phyloP scores from a whole-genome alignment of 768 basidiomycete genomes.

The Chalciporus pseudorubinellus region DNA sequence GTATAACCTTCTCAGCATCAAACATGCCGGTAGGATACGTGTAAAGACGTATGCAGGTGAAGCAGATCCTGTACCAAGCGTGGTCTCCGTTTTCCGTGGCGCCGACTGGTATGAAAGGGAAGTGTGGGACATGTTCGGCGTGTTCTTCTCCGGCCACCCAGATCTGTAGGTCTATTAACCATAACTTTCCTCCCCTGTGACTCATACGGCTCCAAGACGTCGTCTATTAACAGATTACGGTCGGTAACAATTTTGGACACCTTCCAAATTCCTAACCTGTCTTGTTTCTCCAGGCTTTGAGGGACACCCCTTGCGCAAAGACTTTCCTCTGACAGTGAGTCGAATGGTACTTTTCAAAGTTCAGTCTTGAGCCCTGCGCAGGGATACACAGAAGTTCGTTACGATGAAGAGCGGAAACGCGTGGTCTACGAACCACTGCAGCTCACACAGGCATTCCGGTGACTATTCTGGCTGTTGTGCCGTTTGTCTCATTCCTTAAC shows the following conservation, averaged over 20 bases:
- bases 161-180: constrained; percentile 68
- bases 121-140: constrained; percentile 96
- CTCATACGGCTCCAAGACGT: constrained; percentile 51
- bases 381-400: constrained; percentile 99
- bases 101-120: constrained; percentile 99
- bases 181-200: constrained; percentile 4
- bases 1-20: constrained; percentile 87
- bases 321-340: constrained; percentile 93
- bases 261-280: neutral
- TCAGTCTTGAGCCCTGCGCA: constrained; percentile 29
- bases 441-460: constrained; percentile 98
- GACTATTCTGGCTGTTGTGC: constrained; percentile 16
- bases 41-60: constrained; percentile 98
- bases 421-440: constrained; percentile 98
- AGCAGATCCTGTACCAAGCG: constrained; percentile 86
- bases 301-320: constrained; percentile 95
- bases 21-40: constrained; percentile 78
- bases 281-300: constrained; percentile 66
- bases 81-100: constrained; percentile 74
- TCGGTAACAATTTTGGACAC: constrained; percentile 25
- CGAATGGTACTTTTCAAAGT: neutral
- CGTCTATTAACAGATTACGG: constrained; percentile 99
- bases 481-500: neutral
- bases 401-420: constrained; percentile 96
- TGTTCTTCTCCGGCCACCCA: constrained; percentile 95